phyloP scores from a whole-genome alignment of 2,329 filamentous ascomycete species.

The Daldinia eschscholtzii region DNA sequence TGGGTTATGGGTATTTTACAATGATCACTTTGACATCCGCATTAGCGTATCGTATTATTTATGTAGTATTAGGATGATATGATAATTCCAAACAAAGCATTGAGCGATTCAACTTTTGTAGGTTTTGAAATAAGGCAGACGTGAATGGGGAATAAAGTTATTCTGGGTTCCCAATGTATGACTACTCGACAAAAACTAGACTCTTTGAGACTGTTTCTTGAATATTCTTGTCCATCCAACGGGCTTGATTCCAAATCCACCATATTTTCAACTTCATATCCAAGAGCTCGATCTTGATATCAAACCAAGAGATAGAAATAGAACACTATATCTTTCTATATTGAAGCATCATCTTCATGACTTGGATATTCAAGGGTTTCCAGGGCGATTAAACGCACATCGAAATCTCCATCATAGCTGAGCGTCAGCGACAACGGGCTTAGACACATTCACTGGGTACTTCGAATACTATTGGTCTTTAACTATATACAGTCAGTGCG shows the following conservation, averaged over 20 bases:
- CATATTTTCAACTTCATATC: not conserved
- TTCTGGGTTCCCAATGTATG: not conserved
- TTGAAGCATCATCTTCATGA: not conserved
- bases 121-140: not conserved
- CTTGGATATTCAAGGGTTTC: not conserved
- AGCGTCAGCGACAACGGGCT: not conserved
- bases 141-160: not conserved
- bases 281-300: not conserved
- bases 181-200: too few relatives aligned
- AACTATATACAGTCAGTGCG: not conserved
- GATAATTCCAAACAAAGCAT: slow-evolving; percentile 11
- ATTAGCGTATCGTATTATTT: slow-evolving; percentile 15
- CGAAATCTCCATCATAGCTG: too few relatives aligned
- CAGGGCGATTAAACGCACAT: not conserved
- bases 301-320: not conserved
- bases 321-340: not conserved
- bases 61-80: slow-evolving; percentile 4
- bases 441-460: not conserved
- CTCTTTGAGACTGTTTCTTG: not conserved
- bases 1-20: slow-evolving; percentile 7
- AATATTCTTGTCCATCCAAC: not conserved
- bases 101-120: not conserved
- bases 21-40: slow-evolving; percentile 16
- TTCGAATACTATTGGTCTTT: not conserved
- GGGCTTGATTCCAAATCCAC: not conserved